Evolutionary conservation across 108 stramenopile species (phyloP), one percentile per base, ranked within the genome.

Genomic region (Fistulifera solaris): DNA sequence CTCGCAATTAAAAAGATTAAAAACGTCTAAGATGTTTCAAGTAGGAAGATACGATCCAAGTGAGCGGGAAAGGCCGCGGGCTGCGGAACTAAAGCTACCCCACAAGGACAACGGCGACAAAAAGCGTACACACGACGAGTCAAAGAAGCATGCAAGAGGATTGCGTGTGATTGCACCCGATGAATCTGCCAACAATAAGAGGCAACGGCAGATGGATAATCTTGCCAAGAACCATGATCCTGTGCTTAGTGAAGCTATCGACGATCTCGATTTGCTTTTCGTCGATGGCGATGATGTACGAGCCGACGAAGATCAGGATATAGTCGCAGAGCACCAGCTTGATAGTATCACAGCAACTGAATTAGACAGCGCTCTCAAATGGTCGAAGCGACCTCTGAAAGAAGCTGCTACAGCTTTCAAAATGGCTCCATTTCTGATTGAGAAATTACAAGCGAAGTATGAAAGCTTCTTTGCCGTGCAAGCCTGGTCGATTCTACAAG

Each of bases 391-490:
- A 15, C 85, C 85, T 0, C 75, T 86, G 10, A 57, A 61, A 15
- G 71, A 84, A 43, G 83, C 82, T 10, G 85, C 82, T 17, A 57
- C 62, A 13, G 52, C 58, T 48, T 87, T 81, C 83, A 66, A 69
- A 27, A 63, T 91, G 25, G 81, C 85, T 35, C 67, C 75, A 13
- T 91, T 91, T 70, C 59, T 91, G 48, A 48, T 85, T 0, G 16
- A 56, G 2, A 91, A 91, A 35, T 59, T 91, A 24, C 55, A 53
- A 16, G 81, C 87, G 52, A 79, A 78, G 2, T 81, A 77, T 54
- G 53, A 71, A 12, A 61, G 75, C 38, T 94, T 96, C 62, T 96
- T 96, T 53, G 93, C 97, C 15, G 88, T 98, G 19, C 96, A 98
- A 58, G 76, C 83, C 18, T 62, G 76, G 46, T 81, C 83, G 15